Percentiles rank a stretch among this genome's conserved stretches.
phyloP scores from a whole-genome alignment of 805 yeast genomes.

The Nakazawaea ishiwadae region DNA sequence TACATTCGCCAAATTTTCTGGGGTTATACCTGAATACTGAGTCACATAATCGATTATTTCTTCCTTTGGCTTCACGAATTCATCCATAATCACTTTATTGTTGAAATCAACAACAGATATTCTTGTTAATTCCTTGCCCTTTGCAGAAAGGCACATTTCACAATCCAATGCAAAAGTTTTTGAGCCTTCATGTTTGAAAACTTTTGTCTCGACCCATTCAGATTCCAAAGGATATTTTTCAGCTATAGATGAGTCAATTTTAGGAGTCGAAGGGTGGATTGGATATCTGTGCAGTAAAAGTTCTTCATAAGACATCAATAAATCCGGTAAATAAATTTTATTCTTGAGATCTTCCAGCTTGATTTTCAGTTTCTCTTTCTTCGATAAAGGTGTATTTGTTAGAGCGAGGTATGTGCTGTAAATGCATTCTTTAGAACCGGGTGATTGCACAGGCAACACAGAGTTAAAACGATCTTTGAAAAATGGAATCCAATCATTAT shows the following conservation, averaged over 20 bases:
- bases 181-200: conserved; percentile 52
- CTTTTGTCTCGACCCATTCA: conserved; percentile 52
- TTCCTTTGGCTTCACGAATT: conserved; percentile 72
- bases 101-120: conserved; percentile 68
- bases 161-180: conserved; percentile 83
- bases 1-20: conserved; percentile 55
- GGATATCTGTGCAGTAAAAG: conserved; percentile 54
- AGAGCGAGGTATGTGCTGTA: conserved; percentile 54
- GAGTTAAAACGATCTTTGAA: conserved; percentile 35
- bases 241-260: conserved; percentile 18
- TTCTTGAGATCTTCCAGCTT: conserved; percentile 26
- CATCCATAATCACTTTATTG: conserved; percentile 59
- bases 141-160: conserved; percentile 76
- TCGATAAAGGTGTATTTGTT: conserved; percentile 50
- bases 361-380: conserved; percentile 45
- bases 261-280: conserved; percentile 39
- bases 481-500: conserved; percentile 15
- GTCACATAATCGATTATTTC: conserved; percentile 80
- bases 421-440: conserved; percentile 59
- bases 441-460: conserved; percentile 49
- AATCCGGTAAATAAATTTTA: conserved; percentile 42
- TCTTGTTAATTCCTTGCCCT: conserved; percentile 68
- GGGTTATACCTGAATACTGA: conserved; percentile 81
- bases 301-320: conserved; percentile 46
- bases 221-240: conserved; percentile 15